phyloP scores from a whole-genome alignment of 2,329 filamentous ascomycete genomes.

The Trichoderma sp. region DNA sequence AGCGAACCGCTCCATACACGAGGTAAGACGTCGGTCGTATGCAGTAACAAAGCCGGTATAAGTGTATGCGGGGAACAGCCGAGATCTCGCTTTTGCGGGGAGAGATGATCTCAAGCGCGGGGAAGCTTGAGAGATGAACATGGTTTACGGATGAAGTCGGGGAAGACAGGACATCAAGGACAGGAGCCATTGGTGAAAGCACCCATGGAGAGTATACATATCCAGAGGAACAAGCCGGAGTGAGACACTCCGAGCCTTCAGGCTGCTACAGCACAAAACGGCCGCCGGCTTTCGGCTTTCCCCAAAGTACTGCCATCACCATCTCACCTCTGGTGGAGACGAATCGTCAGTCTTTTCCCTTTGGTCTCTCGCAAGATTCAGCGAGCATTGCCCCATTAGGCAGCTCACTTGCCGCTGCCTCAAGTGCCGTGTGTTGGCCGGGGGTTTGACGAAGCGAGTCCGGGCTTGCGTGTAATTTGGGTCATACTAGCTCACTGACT shows the following conservation, averaged over 20 bases:
- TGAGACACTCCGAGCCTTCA: neutral
- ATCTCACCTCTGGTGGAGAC: neutral
- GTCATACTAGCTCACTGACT: neutral
- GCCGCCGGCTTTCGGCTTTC: neutral
- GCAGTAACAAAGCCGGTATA: neutral
- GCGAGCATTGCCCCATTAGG: conserved; percentile 12
- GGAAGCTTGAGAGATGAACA: neutral
- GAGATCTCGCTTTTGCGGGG: conserved; percentile 5
- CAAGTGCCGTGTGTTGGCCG: neutral
- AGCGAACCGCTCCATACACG: neutral
- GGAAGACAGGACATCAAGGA: neutral
- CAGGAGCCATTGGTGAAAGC: neutral
- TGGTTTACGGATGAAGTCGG: conserved; percentile 5
- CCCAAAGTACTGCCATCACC: neutral
- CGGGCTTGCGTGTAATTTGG: neutral
- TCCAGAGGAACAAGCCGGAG: neutral
- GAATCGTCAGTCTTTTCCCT: neutral
- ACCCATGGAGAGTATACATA: neutral
- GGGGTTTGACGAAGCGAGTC: neutral
- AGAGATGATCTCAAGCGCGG: neutral
- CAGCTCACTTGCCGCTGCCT: neutral
- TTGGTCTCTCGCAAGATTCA: neutral
- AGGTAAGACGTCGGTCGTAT: neutral
- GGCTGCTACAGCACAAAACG: neutral
- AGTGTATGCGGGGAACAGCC: neutral